Conservation (phyloP, 768 basidiomycete genomes). For the Strobilomyces confusus region DNA sequence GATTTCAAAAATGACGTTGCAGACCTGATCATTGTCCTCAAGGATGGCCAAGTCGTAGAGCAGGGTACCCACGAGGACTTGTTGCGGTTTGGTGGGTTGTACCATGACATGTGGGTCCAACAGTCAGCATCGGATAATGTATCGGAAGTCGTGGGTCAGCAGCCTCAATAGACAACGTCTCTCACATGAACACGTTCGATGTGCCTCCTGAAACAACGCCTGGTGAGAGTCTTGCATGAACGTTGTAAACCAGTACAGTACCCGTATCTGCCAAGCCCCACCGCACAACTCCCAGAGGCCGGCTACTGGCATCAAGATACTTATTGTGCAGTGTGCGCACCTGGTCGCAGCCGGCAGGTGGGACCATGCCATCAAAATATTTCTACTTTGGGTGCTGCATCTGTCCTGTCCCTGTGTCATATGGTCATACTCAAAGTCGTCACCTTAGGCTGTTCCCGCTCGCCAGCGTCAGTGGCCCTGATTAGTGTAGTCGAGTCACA, state of each 20-base stretch:
- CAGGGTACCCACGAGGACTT: slow-evolving; percentile 92
- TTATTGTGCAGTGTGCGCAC: no score
- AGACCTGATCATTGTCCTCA: slow-evolving; percentile 93
- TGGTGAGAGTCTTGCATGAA: background rate
- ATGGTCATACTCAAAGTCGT: background rate
- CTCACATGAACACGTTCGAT: background rate
- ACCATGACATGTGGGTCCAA: slow-evolving; percentile 78
- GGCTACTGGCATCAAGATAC: background rate
- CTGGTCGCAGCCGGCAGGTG: no score
- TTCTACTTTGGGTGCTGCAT: no score
- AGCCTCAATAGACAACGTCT: background rate
- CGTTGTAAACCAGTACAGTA: background rate
- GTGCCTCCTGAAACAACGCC: background rate
- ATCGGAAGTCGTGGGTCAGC: slow-evolving; percentile 14
- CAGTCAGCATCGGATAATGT: slow-evolving; percentile 47
- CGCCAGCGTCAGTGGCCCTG: background rate
- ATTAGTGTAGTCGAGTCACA: background rate
- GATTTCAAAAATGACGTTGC: background rate
- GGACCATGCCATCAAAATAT: no score
- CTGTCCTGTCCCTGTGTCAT: background rate
- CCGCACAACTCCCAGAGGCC: background rate
- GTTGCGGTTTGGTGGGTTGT: slow-evolving; percentile 64
- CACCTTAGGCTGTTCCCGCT: background rate
- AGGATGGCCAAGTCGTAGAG: slow-evolving; percentile 87
- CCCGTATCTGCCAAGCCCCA: background rate